These are phyloP conservation scores for Penicillium sp. DNA, from an alignment of 2,329 filamentous ascomycete species.

Conservation along the genomic window DNA sequence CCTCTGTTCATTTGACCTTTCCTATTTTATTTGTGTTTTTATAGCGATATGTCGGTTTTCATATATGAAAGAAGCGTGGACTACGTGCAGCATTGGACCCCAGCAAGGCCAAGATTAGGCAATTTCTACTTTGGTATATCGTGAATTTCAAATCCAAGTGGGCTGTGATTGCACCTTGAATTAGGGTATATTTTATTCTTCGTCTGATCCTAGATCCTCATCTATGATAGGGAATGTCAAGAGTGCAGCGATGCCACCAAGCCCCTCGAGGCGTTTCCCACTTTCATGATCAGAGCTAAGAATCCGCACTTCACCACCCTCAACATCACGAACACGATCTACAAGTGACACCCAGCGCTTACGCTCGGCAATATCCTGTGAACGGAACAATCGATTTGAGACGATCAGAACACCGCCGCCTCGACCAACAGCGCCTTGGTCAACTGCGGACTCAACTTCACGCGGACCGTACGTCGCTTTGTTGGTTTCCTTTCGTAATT, in stretches of 20 bases:
- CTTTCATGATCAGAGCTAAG: conserved; percentile 94
- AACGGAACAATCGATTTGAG: conserved; percentile 84
- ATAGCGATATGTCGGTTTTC: too few species aligned
- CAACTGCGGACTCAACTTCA: conserved; percentile 80
- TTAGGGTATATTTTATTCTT: conserved; percentile 34
- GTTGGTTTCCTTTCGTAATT: conserved; percentile 81
- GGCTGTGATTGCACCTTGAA: not conserved
- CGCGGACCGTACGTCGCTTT: conserved; percentile 86
- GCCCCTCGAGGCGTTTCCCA: conserved; percentile 76
- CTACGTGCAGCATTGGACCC: too few species aligned
- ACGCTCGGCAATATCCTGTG: conserved; percentile 73
- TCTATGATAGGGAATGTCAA: conserved; percentile 86
- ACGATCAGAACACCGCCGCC: conserved; percentile 84
- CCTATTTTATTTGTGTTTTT: too few species aligned
- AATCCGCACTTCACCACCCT: conserved; percentile 86
- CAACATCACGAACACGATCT: conserved; percentile 76
- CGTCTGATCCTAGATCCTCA: conserved; percentile 69
- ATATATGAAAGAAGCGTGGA: too few species aligned
- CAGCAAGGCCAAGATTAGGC: too few species aligned
- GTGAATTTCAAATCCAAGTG: too few species aligned
- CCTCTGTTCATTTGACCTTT: too few species aligned
- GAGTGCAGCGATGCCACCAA: conserved; percentile 87
- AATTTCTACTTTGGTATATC: too few species aligned
- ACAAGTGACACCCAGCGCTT: conserved; percentile 83
- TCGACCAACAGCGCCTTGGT: conserved; percentile 82